Percentiles rank a stretch among this genome's conserved stretches.
Evolutionary conservation across 2,329 filamentous ascomycete species (phyloP).

Genomic region (Aspergillus niger): DNA sequence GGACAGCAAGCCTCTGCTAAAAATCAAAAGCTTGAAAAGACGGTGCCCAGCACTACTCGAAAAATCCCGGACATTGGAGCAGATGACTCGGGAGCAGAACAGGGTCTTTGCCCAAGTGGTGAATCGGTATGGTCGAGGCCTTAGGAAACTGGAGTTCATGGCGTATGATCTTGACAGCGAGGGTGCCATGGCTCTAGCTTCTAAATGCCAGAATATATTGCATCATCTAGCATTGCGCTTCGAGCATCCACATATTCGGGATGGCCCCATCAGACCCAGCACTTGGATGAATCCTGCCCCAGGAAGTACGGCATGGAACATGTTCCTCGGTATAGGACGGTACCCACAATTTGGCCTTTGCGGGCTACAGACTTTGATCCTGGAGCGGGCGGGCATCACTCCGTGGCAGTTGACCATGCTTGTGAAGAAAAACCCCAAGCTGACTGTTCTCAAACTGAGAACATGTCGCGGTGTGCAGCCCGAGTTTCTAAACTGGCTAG

Average conservation of each 20-base stretch:
- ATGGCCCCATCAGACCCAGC: conserved; percentile 29
- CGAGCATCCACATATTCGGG: conserved; percentile 38
- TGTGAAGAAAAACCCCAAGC: conserved; percentile 31
- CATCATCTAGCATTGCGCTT: conserved; percentile 39
- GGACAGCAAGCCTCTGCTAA: neutral
- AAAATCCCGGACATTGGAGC: conserved; percentile 15
- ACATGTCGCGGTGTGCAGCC: conserved; percentile 37
- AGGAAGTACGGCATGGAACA: conserved; percentile 34
- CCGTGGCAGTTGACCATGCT: conserved; percentile 37
- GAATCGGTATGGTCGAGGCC: conserved; percentile 28
- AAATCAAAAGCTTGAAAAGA: conserved; percentile 7
- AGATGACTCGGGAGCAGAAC: conserved; percentile 30
- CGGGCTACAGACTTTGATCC: conserved; percentile 30
- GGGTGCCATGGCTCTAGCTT: conserved; percentile 30
- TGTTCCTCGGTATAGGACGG: conserved; percentile 32
- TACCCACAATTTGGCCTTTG: conserved; percentile 24
- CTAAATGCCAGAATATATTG: conserved; percentile 26
- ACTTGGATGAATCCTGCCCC: conserved; percentile 33
- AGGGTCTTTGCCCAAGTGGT: conserved; percentile 26
- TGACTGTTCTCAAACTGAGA: conserved; percentile 33
- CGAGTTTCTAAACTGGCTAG: conserved; percentile 40
- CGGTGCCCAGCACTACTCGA: neutral
- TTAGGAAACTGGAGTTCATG: conserved; percentile 34
- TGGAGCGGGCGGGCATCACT: conserved; percentile 39
- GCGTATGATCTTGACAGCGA: conserved; percentile 33